Percentiles rank a stretch among this genome's conserved stretches.
Evolutionary conservation across 345 rosid species (phyloP).

Genomic region (Citrus cavaleriei): DNA sequence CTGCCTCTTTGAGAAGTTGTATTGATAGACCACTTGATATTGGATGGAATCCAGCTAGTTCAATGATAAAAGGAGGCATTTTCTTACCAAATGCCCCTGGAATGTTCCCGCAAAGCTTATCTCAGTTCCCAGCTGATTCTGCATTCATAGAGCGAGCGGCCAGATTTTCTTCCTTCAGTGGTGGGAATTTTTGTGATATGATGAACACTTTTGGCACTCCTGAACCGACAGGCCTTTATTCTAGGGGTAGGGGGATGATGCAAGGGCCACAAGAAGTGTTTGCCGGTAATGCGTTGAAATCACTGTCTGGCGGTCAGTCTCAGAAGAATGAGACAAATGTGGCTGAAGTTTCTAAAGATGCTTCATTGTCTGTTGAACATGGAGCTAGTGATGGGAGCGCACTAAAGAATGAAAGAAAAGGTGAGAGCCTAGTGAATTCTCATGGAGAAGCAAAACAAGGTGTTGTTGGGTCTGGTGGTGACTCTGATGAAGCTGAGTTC

Average conservation of each 20-base stretch:
- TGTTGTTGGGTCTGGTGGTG: constrained; percentile 63
- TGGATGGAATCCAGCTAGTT: constrained; percentile 64
- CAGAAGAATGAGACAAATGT: constrained; percentile 43
- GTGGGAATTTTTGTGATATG: constrained; percentile 72
- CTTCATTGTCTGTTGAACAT: constrained; percentile 36
- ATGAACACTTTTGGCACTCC: constrained; percentile 55
- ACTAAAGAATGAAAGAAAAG: constrained; percentile 39
- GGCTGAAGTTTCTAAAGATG: constrained; percentile 54
- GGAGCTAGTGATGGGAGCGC: constrained; percentile 36
- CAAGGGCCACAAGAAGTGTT: constrained; percentile 49
- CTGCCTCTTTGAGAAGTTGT: constrained; percentile 42
- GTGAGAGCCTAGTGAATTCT: constrained; percentile 42
- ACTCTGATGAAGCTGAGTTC: constrained; percentile 79
- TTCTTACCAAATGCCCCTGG: constrained; percentile 51
- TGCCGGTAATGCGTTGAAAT: constrained; percentile 27
- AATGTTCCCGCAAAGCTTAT: constrained; percentile 57
- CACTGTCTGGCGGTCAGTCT: constrained; percentile 32
- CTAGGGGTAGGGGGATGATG: constrained; percentile 49
- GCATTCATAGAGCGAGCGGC: constrained; percentile 96
- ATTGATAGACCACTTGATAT: constrained; percentile 57
- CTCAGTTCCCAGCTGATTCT: constrained; percentile 88
- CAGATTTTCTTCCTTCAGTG: constrained; percentile 74
- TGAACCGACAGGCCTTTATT: constrained; percentile 54
- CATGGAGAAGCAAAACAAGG: constrained; percentile 56
- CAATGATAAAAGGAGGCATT: constrained; percentile 61